Percentiles rank a stretch among this genome's conserved stretches.
phyloP scores from a whole-genome alignment of 129 eudicot species.

The Flaveria robusta region DNA sequence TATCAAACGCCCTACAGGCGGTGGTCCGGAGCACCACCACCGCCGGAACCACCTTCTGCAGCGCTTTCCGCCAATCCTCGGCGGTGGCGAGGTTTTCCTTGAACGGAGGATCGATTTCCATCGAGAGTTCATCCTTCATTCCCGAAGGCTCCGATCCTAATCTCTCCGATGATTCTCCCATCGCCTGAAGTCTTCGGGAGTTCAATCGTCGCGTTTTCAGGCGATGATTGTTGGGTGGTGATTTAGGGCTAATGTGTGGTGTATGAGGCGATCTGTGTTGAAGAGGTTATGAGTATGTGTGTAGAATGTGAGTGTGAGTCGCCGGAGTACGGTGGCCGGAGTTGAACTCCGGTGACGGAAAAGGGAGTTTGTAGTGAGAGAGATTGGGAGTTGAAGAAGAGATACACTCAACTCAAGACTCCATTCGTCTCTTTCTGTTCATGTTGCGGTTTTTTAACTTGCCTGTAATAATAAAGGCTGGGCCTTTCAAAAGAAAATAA shows the following conservation, averaged over 20 bases:
- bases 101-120: constrained; percentile 91
- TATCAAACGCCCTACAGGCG: constrained; percentile 90
- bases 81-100: constrained; percentile 73
- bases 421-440: no score
- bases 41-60: constrained; percentile 86
- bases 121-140: constrained; percentile 66
- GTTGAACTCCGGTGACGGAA: constrained; percentile 24
- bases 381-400: background rate
- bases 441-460: no score
- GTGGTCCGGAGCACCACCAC: constrained; percentile 95
- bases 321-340: constrained; percentile 3
- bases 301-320: no score
- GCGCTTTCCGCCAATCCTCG: constrained; percentile 93
- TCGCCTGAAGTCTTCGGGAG: background rate
- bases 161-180: constrained; percentile 37
- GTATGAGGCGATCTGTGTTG: constrained; percentile 13
- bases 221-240: background rate
- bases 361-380: constrained; percentile 8
- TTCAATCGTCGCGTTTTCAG: background rate
- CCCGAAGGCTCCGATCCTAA: constrained; percentile 60
- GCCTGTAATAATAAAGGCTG: no score
- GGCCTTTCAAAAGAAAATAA: no score
- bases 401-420: no score
- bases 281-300: background rate
- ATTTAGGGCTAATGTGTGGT: constrained; percentile 24